phyloP scores from a whole-genome alignment of 495 filamentous ascomycete species.

The Hypoxylon perforatum region DNA sequence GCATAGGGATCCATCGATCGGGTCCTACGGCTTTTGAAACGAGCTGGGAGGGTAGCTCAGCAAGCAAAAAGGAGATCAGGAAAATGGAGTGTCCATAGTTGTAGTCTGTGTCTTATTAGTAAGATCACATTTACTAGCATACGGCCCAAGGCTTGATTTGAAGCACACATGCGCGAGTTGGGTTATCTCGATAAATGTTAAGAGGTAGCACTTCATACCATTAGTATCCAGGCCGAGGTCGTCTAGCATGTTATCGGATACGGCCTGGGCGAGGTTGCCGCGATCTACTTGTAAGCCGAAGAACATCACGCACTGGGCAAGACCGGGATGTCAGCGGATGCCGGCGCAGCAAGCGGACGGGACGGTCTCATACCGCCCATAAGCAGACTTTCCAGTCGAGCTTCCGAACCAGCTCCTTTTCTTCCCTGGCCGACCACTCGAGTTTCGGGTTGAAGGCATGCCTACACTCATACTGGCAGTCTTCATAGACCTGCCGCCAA shows the following conservation, averaged over 20 bases:
- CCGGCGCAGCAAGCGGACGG: neutral
- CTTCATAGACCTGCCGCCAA: constrained; percentile 46
- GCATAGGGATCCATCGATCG: constrained; percentile 79
- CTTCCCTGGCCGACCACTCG: constrained; percentile 65
- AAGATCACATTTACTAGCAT: constrained; percentile 24
- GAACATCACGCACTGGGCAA: constrained; percentile 58
- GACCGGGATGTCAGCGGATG: constrained; percentile 14
- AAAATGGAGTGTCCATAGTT: constrained; percentile 82
- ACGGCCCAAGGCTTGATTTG: neutral
- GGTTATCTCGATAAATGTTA: neutral
- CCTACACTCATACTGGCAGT: constrained; percentile 57
- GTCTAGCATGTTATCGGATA: constrained; percentile 66
- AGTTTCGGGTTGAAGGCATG: constrained; percentile 64
- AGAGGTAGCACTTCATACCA: constrained; percentile 44
- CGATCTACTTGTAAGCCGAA: constrained; percentile 69
- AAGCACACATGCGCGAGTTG: neutral
- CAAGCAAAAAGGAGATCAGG: constrained; percentile 71
- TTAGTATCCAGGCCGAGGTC: constrained; percentile 66
- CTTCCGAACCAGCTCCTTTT: constrained; percentile 62
- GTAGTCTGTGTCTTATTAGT: constrained; percentile 58
- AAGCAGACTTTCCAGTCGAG: constrained; percentile 61
- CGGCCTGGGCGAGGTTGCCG: constrained; percentile 65
- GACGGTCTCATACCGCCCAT: constrained; percentile 59
- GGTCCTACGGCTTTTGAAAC: constrained; percentile 80
- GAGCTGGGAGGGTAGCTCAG: constrained; percentile 79